These are phyloP conservation scores for Sporodiniella umbellata DNA, from an alignment of 371 early-diverging fungal species.

Conservation along the genomic window DNA sequence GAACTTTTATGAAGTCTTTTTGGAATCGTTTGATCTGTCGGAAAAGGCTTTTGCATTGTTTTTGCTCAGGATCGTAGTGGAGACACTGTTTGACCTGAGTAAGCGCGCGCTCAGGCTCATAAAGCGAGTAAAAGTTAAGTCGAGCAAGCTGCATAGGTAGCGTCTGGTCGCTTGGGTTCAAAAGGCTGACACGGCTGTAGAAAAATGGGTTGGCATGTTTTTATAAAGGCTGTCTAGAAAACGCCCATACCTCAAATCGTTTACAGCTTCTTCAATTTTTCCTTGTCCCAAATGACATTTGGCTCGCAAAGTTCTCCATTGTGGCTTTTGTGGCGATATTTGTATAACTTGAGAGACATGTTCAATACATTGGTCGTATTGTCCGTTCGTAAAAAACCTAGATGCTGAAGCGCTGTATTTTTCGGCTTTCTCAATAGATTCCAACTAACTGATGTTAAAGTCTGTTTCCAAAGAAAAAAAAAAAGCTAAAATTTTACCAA, in stretches of 20 bases:
- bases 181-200: conserved; percentile 62
- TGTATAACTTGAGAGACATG: conserved; percentile 53
- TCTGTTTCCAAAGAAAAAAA: no score
- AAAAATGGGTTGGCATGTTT: not conserved
- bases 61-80: conserved; percentile 88
- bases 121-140: conserved; percentile 70
- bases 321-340: conserved; percentile 55
- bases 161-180: conserved; percentile 64
- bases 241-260: conserved; percentile 70
- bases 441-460: not conserved
- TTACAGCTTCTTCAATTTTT: conserved; percentile 79
- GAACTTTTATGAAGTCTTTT: conserved; percentile 64
- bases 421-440: conserved; percentile 41
- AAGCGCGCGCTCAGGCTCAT: conserved; percentile 70
- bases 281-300: conserved; percentile 69
- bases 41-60: conserved; percentile 76
- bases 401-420: conserved; percentile 36
- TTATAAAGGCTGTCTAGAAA: not conserved
- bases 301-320: conserved; percentile 66
- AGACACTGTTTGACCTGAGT: conserved; percentile 79
- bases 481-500: not conserved
- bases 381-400: conserved; percentile 30
- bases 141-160: conserved; percentile 64
- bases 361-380: conserved; percentile 65
- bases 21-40: conserved; percentile 73